Evolutionary conservation across 1,284 basidiomycete genomes (phyloP), one percentile per base, ranked within the genome.

Genomic region (Sphaerobolus stellatus): DNA sequence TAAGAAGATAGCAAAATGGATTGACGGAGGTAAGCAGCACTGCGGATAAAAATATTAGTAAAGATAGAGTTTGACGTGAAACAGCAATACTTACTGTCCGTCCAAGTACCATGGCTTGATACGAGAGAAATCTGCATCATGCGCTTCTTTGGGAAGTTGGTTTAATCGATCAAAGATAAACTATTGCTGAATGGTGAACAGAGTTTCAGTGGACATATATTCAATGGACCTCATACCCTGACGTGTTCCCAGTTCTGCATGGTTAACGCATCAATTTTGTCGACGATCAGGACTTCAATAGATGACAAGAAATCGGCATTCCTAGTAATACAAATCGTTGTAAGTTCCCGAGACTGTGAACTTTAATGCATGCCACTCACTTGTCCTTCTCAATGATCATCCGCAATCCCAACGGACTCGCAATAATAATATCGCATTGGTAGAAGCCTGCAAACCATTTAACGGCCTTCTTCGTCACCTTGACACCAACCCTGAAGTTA

Each of bases 241-340:
- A 96, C 80, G 68, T 99, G 96, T 50, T 98, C 94, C 97, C 97
- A 99, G 66, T 99, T 99, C 74, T 99, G 96, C 97, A 99, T 99
- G 6, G 85, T 81, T 67, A 99, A 81, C 2, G 91, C 88, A 67
- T 99, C 94, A 74, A 92, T 78, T 63, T 98, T 94, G 69, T 99
- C 97, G 8, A 91, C 79, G n/a, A 98, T 72, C n/a, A 93, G 71
- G 14, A 99, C 74, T 69, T 99, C 97, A 59, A 99, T 91, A 3
- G 92, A 96, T 2, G 92, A 92, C 49, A 99, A 76, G 68, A 96
- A 93, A 71, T 99, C 96, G 5, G 84, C 84, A 61, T 81, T 88
- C 64, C 90, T 92, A 62, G 44, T 25, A 59, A 50, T 48, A 28
- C 44, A 25, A 18, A 43, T 53, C 20, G 53, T 5, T 14, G 29